These are phyloP conservation scores for Podospora conica DNA, from an alignment of 495 filamentous ascomycete genomes.

Conservation along the genomic window DNA sequence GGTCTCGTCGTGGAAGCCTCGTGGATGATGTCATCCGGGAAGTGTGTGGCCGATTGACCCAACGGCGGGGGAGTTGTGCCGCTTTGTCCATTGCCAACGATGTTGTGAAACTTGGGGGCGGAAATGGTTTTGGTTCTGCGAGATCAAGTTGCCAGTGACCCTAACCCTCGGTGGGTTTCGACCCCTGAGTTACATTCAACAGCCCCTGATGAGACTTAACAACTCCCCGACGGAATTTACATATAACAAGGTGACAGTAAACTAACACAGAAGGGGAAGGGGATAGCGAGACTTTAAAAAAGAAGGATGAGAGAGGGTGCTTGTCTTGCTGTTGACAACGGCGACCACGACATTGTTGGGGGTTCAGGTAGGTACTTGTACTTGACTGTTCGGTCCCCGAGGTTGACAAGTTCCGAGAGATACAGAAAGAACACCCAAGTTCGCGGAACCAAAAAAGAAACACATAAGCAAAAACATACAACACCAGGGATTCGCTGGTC, in stretches of 20 bases:
- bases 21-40: not conserved
- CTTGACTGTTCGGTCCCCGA: too few relatives aligned
- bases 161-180: not conserved
- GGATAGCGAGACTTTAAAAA: not conserved
- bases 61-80: not conserved
- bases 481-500: slow-evolving; percentile 29
- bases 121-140: not conserved
- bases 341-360: too few relatives aligned
- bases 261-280: not conserved
- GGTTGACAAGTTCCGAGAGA: too few relatives aligned
- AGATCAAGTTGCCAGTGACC: not conserved
- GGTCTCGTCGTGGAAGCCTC: not conserved
- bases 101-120: not conserved
- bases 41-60: not conserved
- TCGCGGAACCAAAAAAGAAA: too few relatives aligned
- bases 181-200: not conserved
- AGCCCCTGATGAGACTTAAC: not conserved
- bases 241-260: not conserved
- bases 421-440: too few relatives aligned
- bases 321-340: too few relatives aligned
- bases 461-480: slow-evolving; percentile 14
- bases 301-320: too few relatives aligned
- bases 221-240: not conserved
- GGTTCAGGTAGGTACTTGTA: too few relatives aligned
- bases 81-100: not conserved